phyloP scores from a whole-genome alignment of 1,139 yeast genomes.

The Lodderomyces parapsilosis region DNA sequence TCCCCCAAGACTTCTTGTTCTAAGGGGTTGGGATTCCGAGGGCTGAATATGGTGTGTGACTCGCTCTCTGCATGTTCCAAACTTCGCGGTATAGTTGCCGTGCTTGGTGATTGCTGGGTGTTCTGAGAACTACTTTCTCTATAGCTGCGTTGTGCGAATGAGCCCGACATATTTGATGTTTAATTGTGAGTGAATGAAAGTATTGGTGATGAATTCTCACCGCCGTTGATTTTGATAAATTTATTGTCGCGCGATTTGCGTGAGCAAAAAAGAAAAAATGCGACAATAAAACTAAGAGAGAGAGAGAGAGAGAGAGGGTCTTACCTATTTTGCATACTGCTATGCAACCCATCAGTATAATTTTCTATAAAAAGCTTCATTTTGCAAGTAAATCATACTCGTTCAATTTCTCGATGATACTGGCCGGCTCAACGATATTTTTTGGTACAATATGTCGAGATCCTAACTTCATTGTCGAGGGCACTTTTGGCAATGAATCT shows the following conservation, averaged over 20 bases:
- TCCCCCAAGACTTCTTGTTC: conserved; percentile 1
- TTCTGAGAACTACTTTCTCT: neutral
- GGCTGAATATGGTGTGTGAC: neutral
- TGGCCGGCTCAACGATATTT: conserved; percentile 5
- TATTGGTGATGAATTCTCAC: neutral
- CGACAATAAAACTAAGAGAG: too few species aligned
- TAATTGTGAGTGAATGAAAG: neutral
- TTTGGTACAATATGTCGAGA: conserved; percentile 7
- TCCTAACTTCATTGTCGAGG: neutral
- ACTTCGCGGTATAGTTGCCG: neutral
- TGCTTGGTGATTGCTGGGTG: neutral
- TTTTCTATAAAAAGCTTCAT: neutral
- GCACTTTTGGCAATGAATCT: neutral
- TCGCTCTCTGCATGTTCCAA: neutral
- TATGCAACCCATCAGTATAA: too few species aligned
- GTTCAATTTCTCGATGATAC: conserved; percentile 8
- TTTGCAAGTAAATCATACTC: neutral
- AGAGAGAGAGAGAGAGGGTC: neutral
- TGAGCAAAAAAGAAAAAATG: neutral
- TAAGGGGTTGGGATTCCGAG: neutral
- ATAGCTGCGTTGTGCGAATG: neutral
- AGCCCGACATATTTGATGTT: neutral
- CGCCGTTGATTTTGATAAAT: too few species aligned
- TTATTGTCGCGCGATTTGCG: neutral
- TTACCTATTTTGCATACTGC: neutral